These are phyloP conservation scores for Russula ochroleuca DNA, from an alignment of 768 basidiomycete genomes.

Conservation along the genomic window DNA sequence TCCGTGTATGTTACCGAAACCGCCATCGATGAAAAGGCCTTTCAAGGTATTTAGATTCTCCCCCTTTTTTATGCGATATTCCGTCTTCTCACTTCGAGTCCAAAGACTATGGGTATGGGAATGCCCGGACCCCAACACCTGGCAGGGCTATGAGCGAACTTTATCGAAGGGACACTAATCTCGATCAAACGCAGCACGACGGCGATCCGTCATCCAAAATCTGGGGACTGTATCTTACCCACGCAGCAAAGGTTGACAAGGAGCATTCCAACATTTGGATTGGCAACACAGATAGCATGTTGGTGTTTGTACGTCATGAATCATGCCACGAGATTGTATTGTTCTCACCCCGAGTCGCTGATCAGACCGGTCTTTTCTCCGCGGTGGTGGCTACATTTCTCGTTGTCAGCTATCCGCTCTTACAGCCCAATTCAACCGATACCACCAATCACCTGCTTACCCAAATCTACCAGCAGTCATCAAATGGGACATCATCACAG, in stretches of 20 bases:
- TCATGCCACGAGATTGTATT: neutral
- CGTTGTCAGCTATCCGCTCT: conserved; percentile 23
- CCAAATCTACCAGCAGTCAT: too few relatives aligned
- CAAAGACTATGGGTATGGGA: neutral
- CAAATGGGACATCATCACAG: too few relatives aligned
- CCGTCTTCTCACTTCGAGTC: neutral
- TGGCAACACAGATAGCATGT: conserved; percentile 21
- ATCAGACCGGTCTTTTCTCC: conserved; percentile 30
- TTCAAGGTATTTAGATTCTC: neutral
- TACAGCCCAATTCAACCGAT: conserved; percentile 22
- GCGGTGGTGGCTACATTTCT: conserved; percentile 29
- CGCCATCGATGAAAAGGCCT: conserved; percentile 3
- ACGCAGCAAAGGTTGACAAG: conserved; percentile 18
- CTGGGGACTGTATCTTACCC: conserved; percentile 20
- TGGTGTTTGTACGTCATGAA: conserved; percentile 21
- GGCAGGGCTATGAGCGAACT: neutral
- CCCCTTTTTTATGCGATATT: neutral
- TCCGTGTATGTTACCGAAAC: neutral
- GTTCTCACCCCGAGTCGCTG: neutral
- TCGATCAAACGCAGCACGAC: neutral
- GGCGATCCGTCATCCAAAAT: conserved; percentile 20
- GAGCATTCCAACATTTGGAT: conserved; percentile 23
- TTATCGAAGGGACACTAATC: conserved; percentile 1
- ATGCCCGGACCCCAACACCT: neutral
- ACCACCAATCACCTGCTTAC: too few relatives aligned